Percentiles rank a stretch among this genome's conserved stretches.
phyloP scores from a whole-genome alignment of 352 stramenopile genomes.

The Phytopythium chamaehyphon region DNA sequence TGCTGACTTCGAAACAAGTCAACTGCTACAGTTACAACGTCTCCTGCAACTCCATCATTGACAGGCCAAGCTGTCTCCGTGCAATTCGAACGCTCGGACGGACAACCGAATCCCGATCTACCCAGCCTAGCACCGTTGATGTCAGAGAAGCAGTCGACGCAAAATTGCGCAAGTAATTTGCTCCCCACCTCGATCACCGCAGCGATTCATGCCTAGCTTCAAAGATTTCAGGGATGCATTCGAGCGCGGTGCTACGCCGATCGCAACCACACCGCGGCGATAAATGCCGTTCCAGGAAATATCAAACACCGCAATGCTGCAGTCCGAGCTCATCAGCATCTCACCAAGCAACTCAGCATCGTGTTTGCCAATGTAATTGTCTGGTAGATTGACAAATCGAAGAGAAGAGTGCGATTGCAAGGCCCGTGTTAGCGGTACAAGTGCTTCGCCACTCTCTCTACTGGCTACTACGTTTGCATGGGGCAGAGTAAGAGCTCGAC shows the following conservation, averaged over 20 bases:
- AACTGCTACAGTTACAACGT: too few species aligned
- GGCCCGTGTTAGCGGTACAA: constrained; percentile 41
- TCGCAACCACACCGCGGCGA: constrained; percentile 35
- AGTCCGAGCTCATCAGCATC: constrained; percentile 54
- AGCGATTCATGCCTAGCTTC: constrained; percentile 69
- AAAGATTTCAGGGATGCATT: constrained; percentile 44
- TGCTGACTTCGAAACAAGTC: too few species aligned
- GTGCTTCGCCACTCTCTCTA: constrained; percentile 21
- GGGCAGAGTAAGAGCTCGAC: constrained; percentile 43
- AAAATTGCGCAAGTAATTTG: constrained; percentile 30
- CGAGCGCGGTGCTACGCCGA: constrained; percentile 47
- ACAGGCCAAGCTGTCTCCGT: constrained; percentile 6
- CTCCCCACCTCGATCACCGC: constrained; percentile 54
- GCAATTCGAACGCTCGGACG: constrained; percentile 2
- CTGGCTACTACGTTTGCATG: constrained; percentile 31
- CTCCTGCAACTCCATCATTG: too few species aligned
- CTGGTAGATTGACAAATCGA: constrained; percentile 52
- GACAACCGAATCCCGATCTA: background rate
- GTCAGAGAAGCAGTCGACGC: background rate
- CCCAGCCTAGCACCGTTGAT: background rate
- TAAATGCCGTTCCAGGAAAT: constrained; percentile 75
- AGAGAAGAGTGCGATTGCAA: constrained; percentile 52
- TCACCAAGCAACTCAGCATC: constrained; percentile 48
- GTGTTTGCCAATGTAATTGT: constrained; percentile 56
- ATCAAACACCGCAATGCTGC: constrained; percentile 45